Evolutionary conservation across 2,329 filamentous ascomycete genomes (phyloP).

Genomic region (Acrodontium crateriforme): DNA sequence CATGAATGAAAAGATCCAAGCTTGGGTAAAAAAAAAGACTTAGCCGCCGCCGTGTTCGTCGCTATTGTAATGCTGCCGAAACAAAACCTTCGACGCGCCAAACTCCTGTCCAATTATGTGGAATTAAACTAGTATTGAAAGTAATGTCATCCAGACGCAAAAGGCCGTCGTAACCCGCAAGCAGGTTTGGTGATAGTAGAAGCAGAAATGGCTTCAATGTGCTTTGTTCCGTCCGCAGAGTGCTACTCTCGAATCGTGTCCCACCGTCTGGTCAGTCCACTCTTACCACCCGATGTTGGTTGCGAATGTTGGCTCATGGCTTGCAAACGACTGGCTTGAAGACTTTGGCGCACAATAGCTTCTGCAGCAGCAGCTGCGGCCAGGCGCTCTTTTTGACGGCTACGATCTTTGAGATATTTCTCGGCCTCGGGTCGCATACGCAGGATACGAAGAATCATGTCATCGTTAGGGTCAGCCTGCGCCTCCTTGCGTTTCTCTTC

Average conservation of each 20-base stretch:
- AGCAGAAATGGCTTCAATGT: too few species aligned
- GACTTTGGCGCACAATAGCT: conserved; percentile 86
- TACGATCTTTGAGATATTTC: conserved; percentile 75
- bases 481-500: conserved; percentile 92
- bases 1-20: too few species aligned
- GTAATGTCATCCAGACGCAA: too few species aligned
- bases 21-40: too few species aligned
- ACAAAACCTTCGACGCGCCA: too few species aligned
- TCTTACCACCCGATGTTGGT: conserved; percentile 1
- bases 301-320: conserved; percentile 2
- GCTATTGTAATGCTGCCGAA: too few species aligned
- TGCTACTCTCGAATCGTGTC: conserved; percentile 12
- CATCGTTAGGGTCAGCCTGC: conserved; percentile 90
- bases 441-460: conserved; percentile 92
- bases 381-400: conserved; percentile 84
- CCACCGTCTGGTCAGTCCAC: conserved; percentile 6
- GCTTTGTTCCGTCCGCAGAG: conserved; percentile 2
- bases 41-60: too few species aligned
- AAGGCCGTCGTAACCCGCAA: too few species aligned
- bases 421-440: conserved; percentile 88
- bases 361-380: conserved; percentile 83
- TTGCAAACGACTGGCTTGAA: conserved; percentile 37
- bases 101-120: too few species aligned
- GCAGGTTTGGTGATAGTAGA: too few species aligned
- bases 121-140: too few species aligned